These are phyloP conservation scores for Globisporangium camurandrum DNA, from an alignment of 352 stramenopile genomes.

Conservation along the genomic window DNA sequence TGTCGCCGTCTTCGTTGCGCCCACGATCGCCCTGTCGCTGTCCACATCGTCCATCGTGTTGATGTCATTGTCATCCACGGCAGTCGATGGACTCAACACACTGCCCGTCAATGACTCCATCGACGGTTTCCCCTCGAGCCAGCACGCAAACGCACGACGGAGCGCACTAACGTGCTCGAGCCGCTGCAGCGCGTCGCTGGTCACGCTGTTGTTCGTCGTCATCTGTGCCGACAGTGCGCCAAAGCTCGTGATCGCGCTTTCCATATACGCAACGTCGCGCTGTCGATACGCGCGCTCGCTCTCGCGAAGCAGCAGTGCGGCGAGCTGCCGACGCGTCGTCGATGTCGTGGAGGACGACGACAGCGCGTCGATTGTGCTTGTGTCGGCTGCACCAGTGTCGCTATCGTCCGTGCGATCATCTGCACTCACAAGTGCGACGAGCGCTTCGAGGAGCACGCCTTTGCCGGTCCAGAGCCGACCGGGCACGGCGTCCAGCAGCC, in stretches of 20 bases:
- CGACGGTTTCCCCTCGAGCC: conserved; percentile 16
- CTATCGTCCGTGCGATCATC: background rate
- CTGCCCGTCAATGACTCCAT: background rate
- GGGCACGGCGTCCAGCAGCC: conserved; percentile 44
- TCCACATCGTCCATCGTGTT: background rate
- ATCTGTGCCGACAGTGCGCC: conserved; percentile 35
- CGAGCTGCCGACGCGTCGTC: too few relatives aligned
- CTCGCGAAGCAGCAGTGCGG: conserved; percentile 41
- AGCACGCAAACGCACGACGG: conserved; percentile 23
- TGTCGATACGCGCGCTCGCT: conserved; percentile 56
- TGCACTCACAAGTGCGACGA: conserved; percentile 39
- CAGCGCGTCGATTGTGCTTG: too few relatives aligned
- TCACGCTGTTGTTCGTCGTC: too few relatives aligned
- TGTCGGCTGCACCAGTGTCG: conserved; percentile 7
- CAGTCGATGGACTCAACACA: background rate
- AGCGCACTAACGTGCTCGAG: conserved; percentile 28
- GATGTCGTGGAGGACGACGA: too few relatives aligned
- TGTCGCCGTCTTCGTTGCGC: background rate
- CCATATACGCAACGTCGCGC: conserved; percentile 58
- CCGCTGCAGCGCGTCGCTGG: conserved; percentile 18
- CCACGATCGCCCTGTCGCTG: background rate
- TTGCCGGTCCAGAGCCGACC: conserved; percentile 73
- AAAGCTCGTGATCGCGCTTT: conserved; percentile 52
- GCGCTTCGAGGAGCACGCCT: conserved; percentile 60
- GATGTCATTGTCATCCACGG: too few relatives aligned